Conservation (phyloP, 139 green algal species). For the Marvania coccoides region DNA sequence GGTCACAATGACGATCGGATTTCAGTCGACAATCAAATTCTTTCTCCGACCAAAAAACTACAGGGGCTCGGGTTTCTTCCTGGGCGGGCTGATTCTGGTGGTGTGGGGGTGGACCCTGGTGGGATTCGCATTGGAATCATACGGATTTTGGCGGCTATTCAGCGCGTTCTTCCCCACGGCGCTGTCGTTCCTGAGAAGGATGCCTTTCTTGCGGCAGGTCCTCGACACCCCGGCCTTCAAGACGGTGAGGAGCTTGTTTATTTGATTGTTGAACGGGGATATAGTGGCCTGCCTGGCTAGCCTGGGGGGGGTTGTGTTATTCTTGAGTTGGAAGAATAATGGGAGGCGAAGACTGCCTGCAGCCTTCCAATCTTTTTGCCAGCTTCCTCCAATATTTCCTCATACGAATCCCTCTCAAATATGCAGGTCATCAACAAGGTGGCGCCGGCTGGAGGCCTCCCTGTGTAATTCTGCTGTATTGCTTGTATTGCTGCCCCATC, state of each 20-base stretch:
- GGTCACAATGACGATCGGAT: constrained; percentile 84
- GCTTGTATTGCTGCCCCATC: too few species aligned
- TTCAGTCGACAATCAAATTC: constrained; percentile 72
- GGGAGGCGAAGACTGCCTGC: too few species aligned
- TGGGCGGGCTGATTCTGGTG: constrained; percentile 73
- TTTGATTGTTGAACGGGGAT: neutral
- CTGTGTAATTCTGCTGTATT: constrained; percentile 6
- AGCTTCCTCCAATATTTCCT: too few species aligned
- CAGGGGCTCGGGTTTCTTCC: constrained; percentile 81
- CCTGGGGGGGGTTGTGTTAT: neutral
- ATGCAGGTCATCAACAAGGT: constrained; percentile 59
- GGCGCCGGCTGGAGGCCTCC: constrained; percentile 31
- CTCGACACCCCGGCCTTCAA: constrained; percentile 79
- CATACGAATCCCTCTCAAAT: too few species aligned
- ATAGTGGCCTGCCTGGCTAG: neutral
- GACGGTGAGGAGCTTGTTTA: constrained; percentile 53
- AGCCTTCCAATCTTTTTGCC: too few species aligned
- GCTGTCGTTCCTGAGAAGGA: constrained; percentile 72
- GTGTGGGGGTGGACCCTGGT: constrained; percentile 81
- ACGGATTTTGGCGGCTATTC: constrained; percentile 93
- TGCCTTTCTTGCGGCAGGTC: constrained; percentile 64
- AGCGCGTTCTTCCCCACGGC: constrained; percentile 90
- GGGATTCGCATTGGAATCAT: constrained; percentile 76
- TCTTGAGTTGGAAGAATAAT: neutral
- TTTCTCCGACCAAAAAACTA: constrained; percentile 83